Percentiles rank a stretch among this genome's conserved stretches.
Evolutionary conservation across 805 yeast species (phyloP).

Genomic region (Schwanniomyces polymorphus): DNA sequence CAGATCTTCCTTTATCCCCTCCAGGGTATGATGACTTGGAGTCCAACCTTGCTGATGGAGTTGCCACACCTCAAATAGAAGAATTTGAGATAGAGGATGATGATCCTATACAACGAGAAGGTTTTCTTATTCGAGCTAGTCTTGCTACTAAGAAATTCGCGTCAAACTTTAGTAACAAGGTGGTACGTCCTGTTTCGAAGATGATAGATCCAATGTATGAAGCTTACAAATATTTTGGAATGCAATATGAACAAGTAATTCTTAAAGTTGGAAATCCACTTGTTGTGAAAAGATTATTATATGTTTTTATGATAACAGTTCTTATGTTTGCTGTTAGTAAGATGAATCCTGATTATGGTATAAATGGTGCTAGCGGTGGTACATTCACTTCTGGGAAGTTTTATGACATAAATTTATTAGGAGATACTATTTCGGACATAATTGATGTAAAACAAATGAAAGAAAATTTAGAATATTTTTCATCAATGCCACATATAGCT

Average conservation of each 20-base stretch:
- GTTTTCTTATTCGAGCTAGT: constrained; percentile 37
- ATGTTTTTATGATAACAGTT: constrained; percentile 63
- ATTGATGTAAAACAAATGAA: constrained; percentile 60
- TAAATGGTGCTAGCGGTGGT: constrained; percentile 40
- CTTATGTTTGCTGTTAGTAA: constrained; percentile 58
- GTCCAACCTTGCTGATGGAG: background rate
- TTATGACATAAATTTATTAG: constrained; percentile 56
- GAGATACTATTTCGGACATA: constrained; percentile 45
- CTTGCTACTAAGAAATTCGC: constrained; percentile 35
- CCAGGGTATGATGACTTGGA: constrained; percentile 14
- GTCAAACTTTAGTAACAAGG: constrained; percentile 28
- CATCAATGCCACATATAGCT: constrained; percentile 81
- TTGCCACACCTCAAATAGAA: constrained; percentile 16
- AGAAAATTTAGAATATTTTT: constrained; percentile 66
- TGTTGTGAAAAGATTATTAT: constrained; percentile 73
- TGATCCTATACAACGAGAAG: constrained; percentile 15
- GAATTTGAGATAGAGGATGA: constrained; percentile 40
- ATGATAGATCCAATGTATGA: constrained; percentile 55
- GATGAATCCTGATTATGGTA: constrained; percentile 48
- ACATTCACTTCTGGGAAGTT: constrained; percentile 55
- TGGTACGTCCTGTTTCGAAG: constrained; percentile 44
- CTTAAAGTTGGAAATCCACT: constrained; percentile 81
- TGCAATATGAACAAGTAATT: constrained; percentile 56
- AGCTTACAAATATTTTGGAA: constrained; percentile 38
- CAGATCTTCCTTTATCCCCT: constrained; percentile 11